Evolutionary conservation across 495 filamentous ascomycete genomes (phyloP).

Genomic region (Melanomma pulvis-pyrius): DNA sequence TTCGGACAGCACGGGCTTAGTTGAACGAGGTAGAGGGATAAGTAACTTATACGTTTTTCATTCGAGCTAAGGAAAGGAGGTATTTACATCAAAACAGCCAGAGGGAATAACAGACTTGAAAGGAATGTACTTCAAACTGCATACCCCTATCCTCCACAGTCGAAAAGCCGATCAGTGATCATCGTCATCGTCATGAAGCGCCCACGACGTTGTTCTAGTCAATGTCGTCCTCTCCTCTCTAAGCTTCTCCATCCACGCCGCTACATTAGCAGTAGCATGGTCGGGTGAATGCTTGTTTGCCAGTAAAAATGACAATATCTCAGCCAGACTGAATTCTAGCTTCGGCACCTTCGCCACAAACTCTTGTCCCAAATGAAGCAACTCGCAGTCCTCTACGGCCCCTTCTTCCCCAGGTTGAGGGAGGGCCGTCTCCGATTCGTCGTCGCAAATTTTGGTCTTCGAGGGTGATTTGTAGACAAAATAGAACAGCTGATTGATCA

Average conservation of each 20-base stretch:
- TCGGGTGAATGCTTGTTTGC: constrained; percentile 20
- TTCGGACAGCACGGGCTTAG: constrained; percentile 18
- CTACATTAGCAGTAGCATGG: constrained; percentile 23
- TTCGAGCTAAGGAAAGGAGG: too few relatives aligned
- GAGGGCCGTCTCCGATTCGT: constrained; percentile 4
- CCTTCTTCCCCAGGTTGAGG: constrained; percentile 10
- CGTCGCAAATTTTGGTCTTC: constrained; percentile 11
- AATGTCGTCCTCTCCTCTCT: constrained; percentile 19
- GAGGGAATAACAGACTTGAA: background rate
- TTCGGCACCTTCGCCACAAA: too few relatives aligned
- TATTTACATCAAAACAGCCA: too few relatives aligned
- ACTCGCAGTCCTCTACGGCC: constrained; percentile 18
- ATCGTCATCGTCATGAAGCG: constrained; percentile 15
- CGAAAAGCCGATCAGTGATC: too few relatives aligned
- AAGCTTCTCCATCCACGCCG: constrained; percentile 19
- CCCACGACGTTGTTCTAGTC: constrained; percentile 18
- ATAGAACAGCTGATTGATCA: constrained; percentile 21
- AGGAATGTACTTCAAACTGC: background rate
- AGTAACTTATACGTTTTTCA: too few relatives aligned
- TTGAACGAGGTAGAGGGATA: constrained; percentile 15
- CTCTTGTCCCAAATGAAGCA: constrained; percentile 20
- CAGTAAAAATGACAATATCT: constrained; percentile 16
- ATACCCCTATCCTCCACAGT: background rate
- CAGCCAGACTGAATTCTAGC: constrained; percentile 23
- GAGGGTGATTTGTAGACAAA: constrained; percentile 18